Base-by-base conservation (phyloP, 202 grass and related monocot genomes). In the Musa balbisiana region DNA sequence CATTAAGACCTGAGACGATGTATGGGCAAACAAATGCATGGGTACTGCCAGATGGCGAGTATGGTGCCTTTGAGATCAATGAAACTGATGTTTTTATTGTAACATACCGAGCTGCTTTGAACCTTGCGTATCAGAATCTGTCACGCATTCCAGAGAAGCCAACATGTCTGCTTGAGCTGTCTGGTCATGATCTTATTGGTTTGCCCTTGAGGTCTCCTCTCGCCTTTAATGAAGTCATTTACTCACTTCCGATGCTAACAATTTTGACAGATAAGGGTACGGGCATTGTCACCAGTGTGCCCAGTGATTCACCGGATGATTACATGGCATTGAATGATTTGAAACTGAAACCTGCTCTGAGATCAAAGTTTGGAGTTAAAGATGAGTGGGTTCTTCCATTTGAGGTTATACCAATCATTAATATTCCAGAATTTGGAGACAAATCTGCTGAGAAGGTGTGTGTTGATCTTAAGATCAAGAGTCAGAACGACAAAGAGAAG, bases 1-100 rank as follows among this genome's bases (percentile, higher is more conserved):
- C 92, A 62, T 73, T 96, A 25, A 92, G 92, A 73, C 89, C 89
- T 80, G 89, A 96, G 80, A 96, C 89, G 0, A 89, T 96, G 92
- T 96, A 96, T 77, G 92, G 92, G n/a, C 92, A 92, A 54, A 96
- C 92, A 67, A 92, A 96, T 62, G 91, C 87, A 73, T 96, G 92
- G 90, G 93, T 97, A 14, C 75, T 90, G 79, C 93, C 90, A 72
- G 90, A 92, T 73, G 88, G 93, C 13, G 85, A 75, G 2, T 92
- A 97, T 72, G 93, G 86, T 1, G 90, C 93, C 51, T 97, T 87
- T 82, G 93, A 97, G 86, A 89, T 92, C 76, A 97, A 90, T 70
- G 84, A 91, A 15, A 91, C 82, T 53, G 93, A 97, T 79, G 86
- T 97, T 74, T 97, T 92, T 73, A 85, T 97, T 76, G 19, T 90